Base-by-base conservation (phyloP, 108 stramenopile species). In the Stephanodiscus minutulus region DNA sequence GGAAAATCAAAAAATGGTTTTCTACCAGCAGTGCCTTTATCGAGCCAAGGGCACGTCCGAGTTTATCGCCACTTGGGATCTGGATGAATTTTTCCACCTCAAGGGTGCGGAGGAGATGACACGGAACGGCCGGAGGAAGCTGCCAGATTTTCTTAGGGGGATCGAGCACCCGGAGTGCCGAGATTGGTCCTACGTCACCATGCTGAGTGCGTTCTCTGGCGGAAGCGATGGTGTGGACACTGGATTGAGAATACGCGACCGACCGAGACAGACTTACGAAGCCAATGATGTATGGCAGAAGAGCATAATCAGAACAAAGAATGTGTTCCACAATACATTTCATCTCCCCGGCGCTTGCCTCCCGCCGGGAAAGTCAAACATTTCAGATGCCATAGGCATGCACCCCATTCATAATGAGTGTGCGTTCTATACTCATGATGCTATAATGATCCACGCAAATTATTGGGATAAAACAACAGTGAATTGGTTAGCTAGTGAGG, bases 21-120 rank as follows among this genome's bases (percentile, higher is more conserved):
- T 79, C 55, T 79, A 79, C 49, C 64, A 73, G 28, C n/a, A 63
- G 28, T 73, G 70, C 20, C 63, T 78, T 15, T 72, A 72, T 59
- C 64, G 72, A 24, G 57, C 43, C 77, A 78, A 78, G 64, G 77
- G 77, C 25, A 18, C 64, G 7, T 25, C 77, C 12, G 27, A 61
- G 27, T 78, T 72, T 43, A 27, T 67, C 18, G 78, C 28, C 5
- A 79, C 55, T 28, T 79, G 72, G 72, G 78, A 79, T 54, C 11
- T 73, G 21, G 78, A 79, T 60, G 78, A 79, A 33, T 79, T 53
- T 12, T 53, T 53, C 15, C 22, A 3, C 2, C 25, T 53, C 52
- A 53, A 24, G 20, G 15, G 22, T 11, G 15, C 24, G 25, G 31
- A 33, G 31, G 5, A 33, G 31, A 33, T 33, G 5, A 2, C 31